These are phyloP conservation scores for Astragalus glycyphyllos DNA, from an alignment of 306 rosid genomes.

Conservation along the genomic window DNA sequence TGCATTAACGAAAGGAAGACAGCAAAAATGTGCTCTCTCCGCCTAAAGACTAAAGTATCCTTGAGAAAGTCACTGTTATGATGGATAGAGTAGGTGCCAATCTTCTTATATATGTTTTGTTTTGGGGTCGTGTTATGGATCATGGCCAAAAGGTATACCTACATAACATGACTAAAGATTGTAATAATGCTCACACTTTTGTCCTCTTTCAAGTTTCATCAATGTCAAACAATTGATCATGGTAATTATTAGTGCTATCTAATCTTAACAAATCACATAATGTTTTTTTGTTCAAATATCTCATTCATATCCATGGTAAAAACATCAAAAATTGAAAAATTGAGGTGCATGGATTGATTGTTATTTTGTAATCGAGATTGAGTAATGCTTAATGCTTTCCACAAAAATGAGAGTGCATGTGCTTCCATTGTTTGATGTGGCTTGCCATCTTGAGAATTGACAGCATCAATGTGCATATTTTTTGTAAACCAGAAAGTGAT, in stretches of 20 bases:
- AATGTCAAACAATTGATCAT: constrained; percentile 29
- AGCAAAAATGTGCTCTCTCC: too few relatives aligned
- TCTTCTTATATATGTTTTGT: constrained; percentile 41
- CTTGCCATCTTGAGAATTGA: constrained; percentile 52
- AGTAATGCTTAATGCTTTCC: constrained; percentile 29
- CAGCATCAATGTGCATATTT: constrained; percentile 45
- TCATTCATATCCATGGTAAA: too few relatives aligned
- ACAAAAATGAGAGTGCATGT: constrained; percentile 52
- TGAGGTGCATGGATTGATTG: constrained; percentile 28
- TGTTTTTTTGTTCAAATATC: neutral
- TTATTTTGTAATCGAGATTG: neutral
- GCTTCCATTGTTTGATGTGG: constrained; percentile 55
- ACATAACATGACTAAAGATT: constrained; percentile 30
- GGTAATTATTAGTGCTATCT: neutral
- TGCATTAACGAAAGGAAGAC: constrained; percentile 55
- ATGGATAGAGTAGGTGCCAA: constrained; percentile 49
- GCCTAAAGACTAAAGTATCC: too few relatives aligned
- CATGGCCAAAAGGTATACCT: constrained; percentile 41
- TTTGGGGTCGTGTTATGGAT: constrained; percentile 44
- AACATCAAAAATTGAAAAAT: too few relatives aligned
- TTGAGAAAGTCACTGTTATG: constrained; percentile 42
- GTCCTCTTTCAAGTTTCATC: constrained; percentile 34
- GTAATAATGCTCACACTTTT: constrained; percentile 46
- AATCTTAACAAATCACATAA: neutral
- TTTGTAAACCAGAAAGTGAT: constrained; percentile 51